Percentiles rank a stretch among this genome's conserved stretches.
Conservation (phyloP, 140 eudicot genomes). For the Bidens hawaiensis region DNA sequence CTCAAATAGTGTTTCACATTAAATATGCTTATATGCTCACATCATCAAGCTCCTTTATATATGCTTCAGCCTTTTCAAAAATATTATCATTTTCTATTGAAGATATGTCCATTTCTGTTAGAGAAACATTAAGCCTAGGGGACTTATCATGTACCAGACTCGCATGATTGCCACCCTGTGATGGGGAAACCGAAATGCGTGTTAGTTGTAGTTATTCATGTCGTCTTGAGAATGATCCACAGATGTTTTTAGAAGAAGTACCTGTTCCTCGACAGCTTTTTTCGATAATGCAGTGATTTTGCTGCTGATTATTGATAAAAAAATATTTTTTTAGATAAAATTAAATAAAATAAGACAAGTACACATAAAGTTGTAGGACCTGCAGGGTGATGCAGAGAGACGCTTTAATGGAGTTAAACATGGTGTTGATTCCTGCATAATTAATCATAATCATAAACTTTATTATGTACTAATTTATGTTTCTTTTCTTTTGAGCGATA, state of each 20-base stretch:
- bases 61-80: slow-evolving; percentile 77
- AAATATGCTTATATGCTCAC: slow-evolving; percentile 59
- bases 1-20: neutral
- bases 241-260: slow-evolving; percentile 14
- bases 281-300: slow-evolving; percentile 20
- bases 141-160: slow-evolving; percentile 28
- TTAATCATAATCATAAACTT: slow-evolving; percentile 18
- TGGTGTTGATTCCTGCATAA: slow-evolving; percentile 40
- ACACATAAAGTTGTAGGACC: slow-evolving; percentile 36
- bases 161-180: slow-evolving; percentile 43
- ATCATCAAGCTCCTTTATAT: slow-evolving; percentile 73
- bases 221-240: slow-evolving; percentile 8
- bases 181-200: neutral
- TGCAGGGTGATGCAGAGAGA: slow-evolving; percentile 48
- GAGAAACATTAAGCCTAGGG: slow-evolving; percentile 27
- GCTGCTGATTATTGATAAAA: slow-evolving; percentile 33
- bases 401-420: slow-evolving; percentile 51
- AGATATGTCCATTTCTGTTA: slow-evolving; percentile 29
- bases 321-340: slow-evolving; percentile 13
- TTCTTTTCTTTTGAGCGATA: neutral
- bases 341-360: neutral
- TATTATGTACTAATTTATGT: slow-evolving; percentile 2
- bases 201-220: neutral
- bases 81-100: slow-evolving; percentile 37
- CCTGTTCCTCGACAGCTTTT: slow-evolving; percentile 37